Conservation (phyloP, 108 stramenopile genomes). For the Craspedostauros australis region DNA sequence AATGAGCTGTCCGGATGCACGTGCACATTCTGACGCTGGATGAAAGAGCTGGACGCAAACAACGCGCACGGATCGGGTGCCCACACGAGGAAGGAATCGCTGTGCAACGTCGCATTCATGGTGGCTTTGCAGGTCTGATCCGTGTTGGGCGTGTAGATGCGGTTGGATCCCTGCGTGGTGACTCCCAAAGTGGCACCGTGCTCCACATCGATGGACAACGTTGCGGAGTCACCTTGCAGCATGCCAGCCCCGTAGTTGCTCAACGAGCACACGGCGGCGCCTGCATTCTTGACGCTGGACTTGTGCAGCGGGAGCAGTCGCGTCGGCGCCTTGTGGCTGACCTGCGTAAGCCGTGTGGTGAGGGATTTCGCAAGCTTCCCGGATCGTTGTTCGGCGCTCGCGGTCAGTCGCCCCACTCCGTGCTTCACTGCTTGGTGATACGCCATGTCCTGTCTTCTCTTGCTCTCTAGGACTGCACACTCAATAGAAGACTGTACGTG, state of each 20-base stretch:
- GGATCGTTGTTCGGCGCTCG: slow-evolving; percentile 7
- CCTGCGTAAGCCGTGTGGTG: slow-evolving; percentile 34
- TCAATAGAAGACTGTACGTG: too few relatives aligned
- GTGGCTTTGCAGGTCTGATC: slow-evolving; percentile 11
- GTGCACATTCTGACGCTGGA: slow-evolving; percentile 23
- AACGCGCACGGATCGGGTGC: slow-evolving; percentile 50
- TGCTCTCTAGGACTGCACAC: too few relatives aligned
- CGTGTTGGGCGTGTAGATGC: slow-evolving; percentile 47
- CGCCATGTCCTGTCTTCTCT: too few relatives aligned
- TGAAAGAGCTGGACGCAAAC: slow-evolving; percentile 25
- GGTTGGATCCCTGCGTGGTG: slow-evolving; percentile 61
- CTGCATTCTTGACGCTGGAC: slow-evolving; percentile 18
- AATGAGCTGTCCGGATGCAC: slow-evolving; percentile 25
- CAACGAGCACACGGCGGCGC: slow-evolving; percentile 55
- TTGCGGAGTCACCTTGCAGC: slow-evolving; percentile 54
- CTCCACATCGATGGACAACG: slow-evolving; percentile 48
- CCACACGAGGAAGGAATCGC: slow-evolving; percentile 30
- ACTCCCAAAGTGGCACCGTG: slow-evolving; percentile 47
- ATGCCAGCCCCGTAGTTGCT: slow-evolving; percentile 77
- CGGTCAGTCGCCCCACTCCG: slow-evolving; percentile 31
- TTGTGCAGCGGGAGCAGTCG: slow-evolving; percentile 33
- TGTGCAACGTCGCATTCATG: slow-evolving; percentile 24
- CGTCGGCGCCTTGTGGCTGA: slow-evolving; percentile 46
- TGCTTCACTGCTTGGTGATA: slow-evolving; percentile 28
- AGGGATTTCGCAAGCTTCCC: not conserved